A percentile compares a stretch with the other conserved stretches of the same genome.
Evolutionary conservation across 2,329 filamentous ascomycete genomes (phyloP).

Genomic region (Colletotrichum spinosum): DNA sequence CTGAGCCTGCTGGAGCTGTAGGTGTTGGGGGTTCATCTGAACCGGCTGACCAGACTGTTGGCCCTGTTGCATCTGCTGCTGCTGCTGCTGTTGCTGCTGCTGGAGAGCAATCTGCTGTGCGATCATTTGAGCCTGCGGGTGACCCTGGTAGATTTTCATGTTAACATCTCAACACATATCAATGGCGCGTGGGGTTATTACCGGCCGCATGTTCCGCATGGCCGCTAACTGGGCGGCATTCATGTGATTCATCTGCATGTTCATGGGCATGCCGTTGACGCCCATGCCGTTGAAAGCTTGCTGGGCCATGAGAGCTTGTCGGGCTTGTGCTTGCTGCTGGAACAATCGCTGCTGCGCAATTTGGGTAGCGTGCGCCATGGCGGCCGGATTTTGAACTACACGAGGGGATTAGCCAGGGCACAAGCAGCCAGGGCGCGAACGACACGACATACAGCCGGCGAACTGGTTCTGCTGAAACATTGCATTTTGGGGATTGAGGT

Average conservation of each 20-base stretch:
- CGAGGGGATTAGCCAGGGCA: constrained; percentile 10
- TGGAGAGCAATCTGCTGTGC: constrained; percentile 61
- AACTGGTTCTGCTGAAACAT: constrained; percentile 68
- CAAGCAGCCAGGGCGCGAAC: neutral
- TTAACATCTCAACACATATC: constrained; percentile 1
- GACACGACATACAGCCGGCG: constrained; percentile 33
- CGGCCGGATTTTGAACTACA: constrained; percentile 51
- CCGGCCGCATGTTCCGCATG: constrained; percentile 59
- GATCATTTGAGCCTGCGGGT: constrained; percentile 51
- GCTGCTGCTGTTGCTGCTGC: constrained; percentile 48
- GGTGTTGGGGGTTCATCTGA: constrained; percentile 60
- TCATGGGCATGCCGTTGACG: constrained; percentile 61
- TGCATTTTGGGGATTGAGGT: constrained; percentile 73
- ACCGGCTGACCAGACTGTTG: constrained; percentile 60
- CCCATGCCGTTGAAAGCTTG: constrained; percentile 63
- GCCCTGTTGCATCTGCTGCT: constrained; percentile 54
- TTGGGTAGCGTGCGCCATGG: constrained; percentile 53
- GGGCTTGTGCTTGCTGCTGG: constrained; percentile 64
- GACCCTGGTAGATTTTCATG: constrained; percentile 27
- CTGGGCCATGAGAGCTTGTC: constrained; percentile 66
- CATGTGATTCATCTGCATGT: constrained; percentile 61
- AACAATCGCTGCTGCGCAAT: constrained; percentile 68
- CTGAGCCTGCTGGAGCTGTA: constrained; percentile 58
- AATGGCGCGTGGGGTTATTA: constrained; percentile 44
- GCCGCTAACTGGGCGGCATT: constrained; percentile 64